Evolutionary conservation across 108 stramenopile species (phyloP), one percentile per base, ranked within the genome.

Genomic region (Pinguiococcus pyrenoidosus): DNA sequence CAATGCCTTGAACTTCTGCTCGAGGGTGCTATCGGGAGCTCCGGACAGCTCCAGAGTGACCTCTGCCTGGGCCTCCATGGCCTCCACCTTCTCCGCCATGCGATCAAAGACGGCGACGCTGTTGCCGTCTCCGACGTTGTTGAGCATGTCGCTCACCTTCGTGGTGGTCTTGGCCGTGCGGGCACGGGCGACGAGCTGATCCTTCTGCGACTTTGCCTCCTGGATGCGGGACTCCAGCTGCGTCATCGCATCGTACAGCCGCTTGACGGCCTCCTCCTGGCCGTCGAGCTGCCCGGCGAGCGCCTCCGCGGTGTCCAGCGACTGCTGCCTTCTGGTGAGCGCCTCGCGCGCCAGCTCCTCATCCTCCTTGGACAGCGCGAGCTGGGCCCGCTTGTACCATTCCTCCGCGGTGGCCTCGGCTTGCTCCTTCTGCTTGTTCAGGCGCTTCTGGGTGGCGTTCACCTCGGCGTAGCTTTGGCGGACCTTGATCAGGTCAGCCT

Each of bases 391-490:
- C 46, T 85, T 69, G 73, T 91, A 87, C 89, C 89, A 94, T 50
- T 85, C 85, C 8, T 78, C 51, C 6, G 84, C 80, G 39, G 85
- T 56, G 21, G 78, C 69, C 25, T 83, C 85, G 5, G 60, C 56
- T 32, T 62, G 47, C 14, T 27, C 50, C 23, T 46, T 46, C 29
- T 67, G 66, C 29, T 57, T 28, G 14, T 67, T 63, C 53, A 64
- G 47, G 12, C 92, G 81, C 62, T 88, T 87, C 62, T 89, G 87
- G 12, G 89, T 87, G 22, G 92, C 92, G 4, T 84, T 82, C 20
- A 95, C 75, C 83, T 95, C 92, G 14, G 92, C 92, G 56, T 89
- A 95, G 10, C 82, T 83, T 71, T 95, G 92, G 53, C 92, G 82
- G 29, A 95, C 68, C 62, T 86, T 88, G 28, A 91, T 80, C 41